These are phyloP conservation scores for Coriolopsis trogii DNA, from an alignment of 1,284 basidiomycete genomes.

Conservation along the genomic window DNA sequence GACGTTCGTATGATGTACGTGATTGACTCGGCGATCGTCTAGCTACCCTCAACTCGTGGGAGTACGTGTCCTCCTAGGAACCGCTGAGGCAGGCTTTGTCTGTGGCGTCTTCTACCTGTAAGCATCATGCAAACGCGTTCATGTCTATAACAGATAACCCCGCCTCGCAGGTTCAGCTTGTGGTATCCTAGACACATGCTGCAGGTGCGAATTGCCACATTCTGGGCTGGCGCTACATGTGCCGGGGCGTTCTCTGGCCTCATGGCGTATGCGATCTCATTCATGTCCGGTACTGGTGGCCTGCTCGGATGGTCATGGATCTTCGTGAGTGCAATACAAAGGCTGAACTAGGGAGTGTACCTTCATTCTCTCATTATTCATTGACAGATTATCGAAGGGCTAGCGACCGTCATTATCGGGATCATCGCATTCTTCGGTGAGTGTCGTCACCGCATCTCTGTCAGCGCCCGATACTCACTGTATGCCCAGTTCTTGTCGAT, in stretches of 20 bases:
- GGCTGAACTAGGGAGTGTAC: background rate
- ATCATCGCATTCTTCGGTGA: conserved; percentile 49
- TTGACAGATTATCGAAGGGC: conserved; percentile 56
- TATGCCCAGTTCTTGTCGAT: conserved; percentile 51
- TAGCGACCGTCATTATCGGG: conserved; percentile 54
- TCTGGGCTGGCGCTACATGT: conserved; percentile 37
- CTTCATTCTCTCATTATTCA: background rate
- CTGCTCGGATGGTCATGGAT: conserved; percentile 47
- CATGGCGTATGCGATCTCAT: conserved; percentile 43
- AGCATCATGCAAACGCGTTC: conserved; percentile 14
- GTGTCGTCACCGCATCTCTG: conserved; percentile 8
- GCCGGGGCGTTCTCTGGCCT: conserved; percentile 39
- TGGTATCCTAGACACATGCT: conserved; percentile 37
- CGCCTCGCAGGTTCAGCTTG: conserved; percentile 23
- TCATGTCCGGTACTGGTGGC: conserved; percentile 42
- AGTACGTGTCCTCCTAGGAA: conserved; percentile 57
- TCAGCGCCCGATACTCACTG: background rate
- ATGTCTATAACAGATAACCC: background rate
- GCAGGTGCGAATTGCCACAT: conserved; percentile 33
- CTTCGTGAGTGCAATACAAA: conserved; percentile 41
- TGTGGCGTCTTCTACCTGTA: conserved; percentile 66
- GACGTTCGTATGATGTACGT: background rate
- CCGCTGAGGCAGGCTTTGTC: conserved; percentile 69
- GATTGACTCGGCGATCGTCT: background rate
- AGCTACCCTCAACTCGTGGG: conserved; percentile 65